Evolutionary conservation across 306 rosid genomes (phyloP), one percentile per base, ranked within the genome.

Genomic region (Prunus armeniaca): DNA sequence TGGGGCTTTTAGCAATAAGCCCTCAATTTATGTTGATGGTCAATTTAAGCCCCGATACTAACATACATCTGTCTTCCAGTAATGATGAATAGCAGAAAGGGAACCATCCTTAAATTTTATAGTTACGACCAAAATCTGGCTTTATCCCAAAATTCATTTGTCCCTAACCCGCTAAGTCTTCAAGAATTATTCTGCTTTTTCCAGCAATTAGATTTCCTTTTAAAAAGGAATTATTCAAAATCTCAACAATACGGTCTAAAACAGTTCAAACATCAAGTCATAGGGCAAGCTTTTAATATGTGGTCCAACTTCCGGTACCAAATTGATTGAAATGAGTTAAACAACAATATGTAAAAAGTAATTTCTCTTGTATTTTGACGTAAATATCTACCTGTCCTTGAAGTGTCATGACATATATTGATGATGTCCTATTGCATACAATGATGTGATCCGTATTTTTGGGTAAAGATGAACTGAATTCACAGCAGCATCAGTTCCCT

Each of bases 401-500:
- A 80, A 96, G 87, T 76, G 98, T 96, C 99, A 92, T 96, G 80
- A 96, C 85, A 82, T 96, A 96, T 84, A 96, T 71, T 19, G 99
- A 96, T 38, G 99, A 96, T 45, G 99, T 96, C 89, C 90, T 89
- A 81, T 96, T 96, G 83, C 97, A 96, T 63, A 96, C 99, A 71
- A 96, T 86, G 43, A 96, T 79, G 81, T 89, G 99, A 64, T 96
- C 99, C 1, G 87, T 75, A 85, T 75, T 92, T 86, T 96, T 57
- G 99, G 98, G 88, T 76, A 92, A 78, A 92, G 81, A 83, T 91
- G 97, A 86, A 96, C 98, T 47, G 99, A 96, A 79, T 95, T 95
- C 79, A 95, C 97, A 8, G 99, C 91, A 69, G 99, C 99, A 82
- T 95, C 99, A 56, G 97, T 97, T 70, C 99, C 99, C 98, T 95